A percentile compares a stretch with the other conserved stretches of the same genome.
phyloP scores from a whole-genome alignment of 106 monocot species.

The Dendrobium catenatum region DNA sequence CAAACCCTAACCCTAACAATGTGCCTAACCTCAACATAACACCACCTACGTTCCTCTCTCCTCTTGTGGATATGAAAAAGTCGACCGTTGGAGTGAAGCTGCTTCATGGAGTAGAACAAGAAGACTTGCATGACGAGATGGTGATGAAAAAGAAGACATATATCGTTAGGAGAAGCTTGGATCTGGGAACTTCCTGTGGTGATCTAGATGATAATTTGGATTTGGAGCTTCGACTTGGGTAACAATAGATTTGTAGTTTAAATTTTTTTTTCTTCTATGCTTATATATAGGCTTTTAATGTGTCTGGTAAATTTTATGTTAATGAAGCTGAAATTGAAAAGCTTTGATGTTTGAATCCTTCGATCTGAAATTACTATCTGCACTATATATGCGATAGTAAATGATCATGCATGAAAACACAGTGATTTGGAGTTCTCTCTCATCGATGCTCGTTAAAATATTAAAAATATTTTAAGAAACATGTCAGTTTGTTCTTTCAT shows the following conservation, averaged over 20 bases:
- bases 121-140: not conserved
- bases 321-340: too few species aligned
- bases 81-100: not conserved
- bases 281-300: too few species aligned
- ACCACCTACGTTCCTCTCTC: not conserved
- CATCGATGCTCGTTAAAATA: too few species aligned
- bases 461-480: too few species aligned
- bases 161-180: not conserved
- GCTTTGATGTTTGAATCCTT: too few species aligned
- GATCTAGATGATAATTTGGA: not conserved
- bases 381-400: too few species aligned
- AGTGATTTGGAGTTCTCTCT: too few species aligned
- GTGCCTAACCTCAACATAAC: not conserved
- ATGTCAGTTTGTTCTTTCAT: too few species aligned
- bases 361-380: too few species aligned
- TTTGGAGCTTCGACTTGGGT: slow-evolving; percentile 1
- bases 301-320: too few species aligned
- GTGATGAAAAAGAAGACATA: not conserved
- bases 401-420: too few species aligned
- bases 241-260: not conserved
- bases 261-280: not conserved
- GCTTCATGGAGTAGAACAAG: not conserved
- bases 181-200: not conserved
- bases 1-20: not conserved
- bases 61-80: not conserved